Percentiles rank a stretch among this genome's conserved stretches.
phyloP scores from a whole-genome alignment of 495 filamentous ascomycete species.

The Jackrogersella minutella region DNA sequence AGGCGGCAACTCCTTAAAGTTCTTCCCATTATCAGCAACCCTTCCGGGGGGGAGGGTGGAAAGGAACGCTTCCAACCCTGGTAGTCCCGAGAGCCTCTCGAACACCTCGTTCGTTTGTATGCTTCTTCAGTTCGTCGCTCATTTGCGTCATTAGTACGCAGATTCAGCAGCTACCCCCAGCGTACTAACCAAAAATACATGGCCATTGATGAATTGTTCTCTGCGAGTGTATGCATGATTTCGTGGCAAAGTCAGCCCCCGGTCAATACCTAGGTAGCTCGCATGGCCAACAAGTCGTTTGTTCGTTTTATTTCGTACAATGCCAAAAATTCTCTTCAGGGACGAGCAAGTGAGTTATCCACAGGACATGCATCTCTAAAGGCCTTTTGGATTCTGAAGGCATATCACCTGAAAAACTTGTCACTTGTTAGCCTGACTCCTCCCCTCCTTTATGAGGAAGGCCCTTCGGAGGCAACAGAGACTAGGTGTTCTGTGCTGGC shows the following conservation, averaged over 20 bases:
- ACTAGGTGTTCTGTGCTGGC: constrained; percentile 37
- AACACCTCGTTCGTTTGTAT: constrained; percentile 43
- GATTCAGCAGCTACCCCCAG: constrained; percentile 42
- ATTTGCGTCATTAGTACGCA: constrained; percentile 49
- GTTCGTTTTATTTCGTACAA: constrained; percentile 30
- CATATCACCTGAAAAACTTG: constrained; percentile 29
- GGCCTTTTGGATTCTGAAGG: constrained; percentile 10
- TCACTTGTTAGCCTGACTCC: constrained; percentile 36
- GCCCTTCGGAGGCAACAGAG: constrained; percentile 14
- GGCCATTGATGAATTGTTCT: constrained; percentile 46
- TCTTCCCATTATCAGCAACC: constrained; percentile 33
- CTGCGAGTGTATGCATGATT: constrained; percentile 54
- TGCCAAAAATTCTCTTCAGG: constrained; percentile 15
- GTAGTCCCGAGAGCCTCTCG: constrained; percentile 23
- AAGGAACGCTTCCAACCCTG: constrained; percentile 24
- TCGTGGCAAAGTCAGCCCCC: constrained; percentile 51
- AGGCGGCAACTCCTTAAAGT: constrained; percentile 38
- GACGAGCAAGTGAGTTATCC: constrained; percentile 24
- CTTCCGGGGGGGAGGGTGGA: constrained; percentile 16
- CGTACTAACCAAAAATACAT: constrained; percentile 42
- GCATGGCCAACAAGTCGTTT: constrained; percentile 41
- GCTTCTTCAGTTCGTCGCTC: constrained; percentile 43
- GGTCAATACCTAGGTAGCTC: constrained; percentile 43
- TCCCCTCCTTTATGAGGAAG: constrained; percentile 14
- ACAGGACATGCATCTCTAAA: constrained; percentile 21